Base-by-base conservation (phyloP, 305 asterid species). In the Rubia occidens region DNA sequence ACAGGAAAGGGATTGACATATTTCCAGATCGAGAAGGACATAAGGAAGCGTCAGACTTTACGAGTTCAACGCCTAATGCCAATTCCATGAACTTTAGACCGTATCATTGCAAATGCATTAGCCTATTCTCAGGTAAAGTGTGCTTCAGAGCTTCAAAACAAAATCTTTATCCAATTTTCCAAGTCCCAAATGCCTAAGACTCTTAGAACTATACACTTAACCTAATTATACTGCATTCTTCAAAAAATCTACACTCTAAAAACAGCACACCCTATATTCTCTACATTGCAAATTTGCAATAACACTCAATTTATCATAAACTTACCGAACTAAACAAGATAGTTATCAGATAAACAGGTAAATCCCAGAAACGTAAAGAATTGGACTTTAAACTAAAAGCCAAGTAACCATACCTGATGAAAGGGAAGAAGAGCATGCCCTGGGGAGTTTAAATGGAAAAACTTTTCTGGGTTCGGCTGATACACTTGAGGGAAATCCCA, bases 381-480 rank as follows among this genome's bases (percentile, higher is more conserved):
- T 20, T 63, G 75, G 86, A 86, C 87, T 66, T 81, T 73, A 61
- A 80, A 66, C 29, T 66, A 35, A 0, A 7, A n/a, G 24, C 14
- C 58, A n/a, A 49, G 63, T 11, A 61, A 6, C 4, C 43, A 44
- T 70, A 75, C 74, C 78, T 72, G 87, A 78, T 79, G 82, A 73
- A 61, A 82, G 67, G 24, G 88, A 86, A 60, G 81, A 77, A 71
- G 82, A 62, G 53, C 72, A 76, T 29, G 74, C 75, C 65, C 67
- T 69, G 4, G 75, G 66, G 32, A 66, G 47, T 73, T 60, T 73
- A 47, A 14, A 74, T 71, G 64, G 71, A 76, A 59, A 69, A 70
- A 71, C 68, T 67, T 67, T 74, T 71, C 70, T 69, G 72, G 72
- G 82, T 69, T 66, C 74, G 15, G 74, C 53, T 14, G 79, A 68